Conservation (phyloP, 805 yeast genomes). For the Wilhelminamyces savonicus region DNA sequence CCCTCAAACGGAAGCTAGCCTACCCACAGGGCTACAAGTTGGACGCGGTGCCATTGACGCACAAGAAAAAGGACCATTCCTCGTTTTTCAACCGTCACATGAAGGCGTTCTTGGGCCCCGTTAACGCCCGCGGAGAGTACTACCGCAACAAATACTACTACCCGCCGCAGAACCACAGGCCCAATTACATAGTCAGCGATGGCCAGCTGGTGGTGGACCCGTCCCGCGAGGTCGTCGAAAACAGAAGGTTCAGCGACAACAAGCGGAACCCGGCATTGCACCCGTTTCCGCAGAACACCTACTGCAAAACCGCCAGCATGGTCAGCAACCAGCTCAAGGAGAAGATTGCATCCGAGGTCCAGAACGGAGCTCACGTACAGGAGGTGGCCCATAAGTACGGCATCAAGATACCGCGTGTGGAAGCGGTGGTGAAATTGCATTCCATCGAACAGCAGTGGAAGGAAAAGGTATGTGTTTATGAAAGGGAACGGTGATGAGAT, state of each 20-base stretch:
- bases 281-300: constrained; percentile 78
- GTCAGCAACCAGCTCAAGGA: constrained; percentile 55
- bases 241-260: constrained; percentile 3
- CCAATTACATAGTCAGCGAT: constrained; percentile 65
- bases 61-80: constrained; percentile 34
- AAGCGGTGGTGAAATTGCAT: constrained; percentile 73
- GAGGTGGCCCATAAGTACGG: constrained; percentile 75
- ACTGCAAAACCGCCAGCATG: constrained; percentile 60
- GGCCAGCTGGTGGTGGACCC: constrained; percentile 28
- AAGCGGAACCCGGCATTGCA: constrained; percentile 35
- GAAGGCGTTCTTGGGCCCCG: constrained; percentile 76
- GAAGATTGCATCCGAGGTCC: constrained; percentile 50
- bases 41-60: constrained; percentile 22
- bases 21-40: constrained; percentile 28
- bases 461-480: constrained; percentile 50
- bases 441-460: constrained; percentile 60
- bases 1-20: constrained; percentile 22
- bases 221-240: no score
- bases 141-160: constrained; percentile 66
- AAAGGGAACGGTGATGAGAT: constrained; percentile 41
- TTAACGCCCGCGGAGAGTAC: constrained; percentile 78
- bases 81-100: constrained; percentile 57
- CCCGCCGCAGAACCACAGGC: constrained; percentile 60
- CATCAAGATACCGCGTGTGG: constrained; percentile 77
- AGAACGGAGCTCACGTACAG: constrained; percentile 53